phyloP scores from a whole-genome alignment of 768 basidiomycete genomes.

The Rhodotorula toruloides region DNA sequence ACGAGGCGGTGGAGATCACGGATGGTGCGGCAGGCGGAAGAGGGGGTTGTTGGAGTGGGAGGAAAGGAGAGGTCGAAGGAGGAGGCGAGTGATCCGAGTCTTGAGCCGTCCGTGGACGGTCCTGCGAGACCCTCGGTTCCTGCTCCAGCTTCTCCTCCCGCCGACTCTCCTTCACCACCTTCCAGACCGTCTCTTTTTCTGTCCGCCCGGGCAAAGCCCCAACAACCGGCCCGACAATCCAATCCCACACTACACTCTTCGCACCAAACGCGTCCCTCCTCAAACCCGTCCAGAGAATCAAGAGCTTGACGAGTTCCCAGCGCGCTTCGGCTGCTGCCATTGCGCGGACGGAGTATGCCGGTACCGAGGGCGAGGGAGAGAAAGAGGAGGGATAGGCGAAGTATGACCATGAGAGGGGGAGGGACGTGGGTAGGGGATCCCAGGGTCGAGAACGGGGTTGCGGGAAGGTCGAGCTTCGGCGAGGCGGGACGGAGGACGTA shows the following conservation, averaged over 20 bases:
- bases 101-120: too few species aligned
- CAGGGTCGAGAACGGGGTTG: slow-evolving; percentile 3
- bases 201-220: neutral
- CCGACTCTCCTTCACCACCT: neutral
- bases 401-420: slow-evolving; percentile 14
- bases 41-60: neutral
- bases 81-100: slow-evolving; percentile 3
- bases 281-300: slow-evolving; percentile 16
- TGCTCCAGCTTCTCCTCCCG: neutral
- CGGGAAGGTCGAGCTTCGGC: slow-evolving; percentile 1
- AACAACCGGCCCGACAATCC: slow-evolving; percentile 14
- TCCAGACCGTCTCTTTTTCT: neutral
- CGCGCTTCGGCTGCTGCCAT: neutral
- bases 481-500: neutral
- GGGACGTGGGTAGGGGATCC: neutral
- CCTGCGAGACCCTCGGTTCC: neutral
- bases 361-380: neutral
- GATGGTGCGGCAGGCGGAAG: neutral
- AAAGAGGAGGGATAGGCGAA: neutral
- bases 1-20: neutral
- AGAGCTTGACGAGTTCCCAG: slow-evolving; percentile 17
- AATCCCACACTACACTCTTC: slow-evolving; percentile 24
- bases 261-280: slow-evolving; percentile 25
- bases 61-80: neutral
- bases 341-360: neutral